Evolutionary conservation across 805 yeast species (phyloP).

Genomic region (Wickerhamiella lipophila): DNA sequence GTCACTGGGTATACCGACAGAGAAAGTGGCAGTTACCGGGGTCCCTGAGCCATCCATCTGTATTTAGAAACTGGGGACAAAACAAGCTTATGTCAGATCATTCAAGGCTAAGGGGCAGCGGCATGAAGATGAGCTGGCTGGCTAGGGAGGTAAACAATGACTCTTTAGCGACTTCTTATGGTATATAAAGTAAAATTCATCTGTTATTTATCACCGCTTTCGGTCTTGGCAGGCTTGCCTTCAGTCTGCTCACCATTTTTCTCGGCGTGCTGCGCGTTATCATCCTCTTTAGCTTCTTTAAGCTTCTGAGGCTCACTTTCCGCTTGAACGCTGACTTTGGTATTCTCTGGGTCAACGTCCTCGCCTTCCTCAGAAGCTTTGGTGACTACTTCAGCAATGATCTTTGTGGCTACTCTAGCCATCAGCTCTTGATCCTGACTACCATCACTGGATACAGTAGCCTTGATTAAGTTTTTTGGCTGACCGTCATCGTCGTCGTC

Average conservation of each 20-base stretch:
- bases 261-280: neutral
- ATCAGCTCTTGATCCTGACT: neutral
- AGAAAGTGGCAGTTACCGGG: conserved; percentile 13
- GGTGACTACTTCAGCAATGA: conserved; percentile 8
- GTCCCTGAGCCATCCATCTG: neutral
- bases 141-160: too few relatives aligned
- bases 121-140: neutral
- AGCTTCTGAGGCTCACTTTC: neutral
- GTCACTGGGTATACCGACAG: conserved; percentile 46
- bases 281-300: conserved; percentile 8
- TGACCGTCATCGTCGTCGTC: neutral
- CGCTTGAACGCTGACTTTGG: neutral
- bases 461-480: neutral
- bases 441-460: neutral
- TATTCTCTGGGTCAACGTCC: conserved; percentile 56
- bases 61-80: neutral
- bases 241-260: neutral
- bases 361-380: conserved; percentile 44
- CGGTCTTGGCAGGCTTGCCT: neutral
- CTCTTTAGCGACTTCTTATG: neutral
- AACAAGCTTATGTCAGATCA: neutral
- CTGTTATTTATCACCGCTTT: neutral
- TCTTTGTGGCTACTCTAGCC: conserved; percentile 2
- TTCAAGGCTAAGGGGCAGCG: neutral
- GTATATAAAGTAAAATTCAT: neutral